Conservation (phyloP, 805 yeast species). For the Suhomyces kilbournensis region DNA sequence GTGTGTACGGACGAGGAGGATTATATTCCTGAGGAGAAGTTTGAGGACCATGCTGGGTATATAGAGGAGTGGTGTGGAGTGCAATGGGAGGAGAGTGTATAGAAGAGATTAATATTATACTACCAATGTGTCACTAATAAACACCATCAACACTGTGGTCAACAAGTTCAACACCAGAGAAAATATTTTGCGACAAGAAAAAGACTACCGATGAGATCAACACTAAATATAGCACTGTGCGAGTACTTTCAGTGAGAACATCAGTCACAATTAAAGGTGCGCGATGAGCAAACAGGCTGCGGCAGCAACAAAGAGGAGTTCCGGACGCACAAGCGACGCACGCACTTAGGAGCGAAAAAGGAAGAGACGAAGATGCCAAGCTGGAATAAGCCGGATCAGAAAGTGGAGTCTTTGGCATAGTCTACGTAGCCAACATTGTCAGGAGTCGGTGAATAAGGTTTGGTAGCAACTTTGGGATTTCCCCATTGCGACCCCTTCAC, state of each 20-base stretch:
- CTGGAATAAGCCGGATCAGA: neutral
- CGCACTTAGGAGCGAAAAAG: neutral
- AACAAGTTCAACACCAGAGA: too few species aligned
- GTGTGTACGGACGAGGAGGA: conserved; percentile 77
- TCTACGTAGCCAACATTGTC: neutral
- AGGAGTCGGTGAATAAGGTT: neutral
- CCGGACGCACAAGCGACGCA: neutral
- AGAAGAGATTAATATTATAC: neutral
- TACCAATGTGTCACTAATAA: neutral
- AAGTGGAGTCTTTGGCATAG: neutral
- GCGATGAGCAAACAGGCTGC: neutral
- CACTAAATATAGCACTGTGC: neutral
- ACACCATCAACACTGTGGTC: too few species aligned
- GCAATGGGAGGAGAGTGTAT: conserved; percentile 67
- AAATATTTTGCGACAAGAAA: too few species aligned
- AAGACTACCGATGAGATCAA: neutral
- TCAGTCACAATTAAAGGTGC: neutral
- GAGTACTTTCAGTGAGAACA: neutral
- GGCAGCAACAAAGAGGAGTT: neutral
- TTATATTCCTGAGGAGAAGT: conserved; percentile 43
- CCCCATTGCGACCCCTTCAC: neutral
- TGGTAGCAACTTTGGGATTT: neutral
- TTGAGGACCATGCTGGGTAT: conserved; percentile 66
- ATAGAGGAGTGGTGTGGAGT: conserved; percentile 79
- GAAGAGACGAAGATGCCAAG: neutral